Evolutionary conservation across 176 grass and related monocot genomes (phyloP).

Genomic region (Eragrostis curvula): DNA sequence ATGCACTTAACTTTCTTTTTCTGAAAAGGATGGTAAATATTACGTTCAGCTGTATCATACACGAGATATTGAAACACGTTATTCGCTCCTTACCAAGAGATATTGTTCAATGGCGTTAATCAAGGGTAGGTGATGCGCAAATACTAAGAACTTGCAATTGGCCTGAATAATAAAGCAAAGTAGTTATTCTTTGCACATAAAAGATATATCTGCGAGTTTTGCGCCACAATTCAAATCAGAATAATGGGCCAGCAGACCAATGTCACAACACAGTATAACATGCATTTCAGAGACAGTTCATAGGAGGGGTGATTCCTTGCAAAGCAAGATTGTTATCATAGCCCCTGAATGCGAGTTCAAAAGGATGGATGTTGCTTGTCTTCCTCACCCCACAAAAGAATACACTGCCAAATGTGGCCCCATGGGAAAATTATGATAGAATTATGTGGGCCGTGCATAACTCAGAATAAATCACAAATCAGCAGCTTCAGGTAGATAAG

Average conservation of each 20-base stretch:
- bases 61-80: background rate
- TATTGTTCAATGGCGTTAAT: constrained; percentile 80
- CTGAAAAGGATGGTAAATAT: constrained; percentile 44
- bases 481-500: constrained; percentile 25
- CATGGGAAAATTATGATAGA: background rate
- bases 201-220: constrained; percentile 11
- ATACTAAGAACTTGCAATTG: constrained; percentile 95
- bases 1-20: constrained; percentile 96
- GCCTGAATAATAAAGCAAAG: constrained; percentile 57
- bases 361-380: too few species aligned
- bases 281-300: constrained; percentile 30
- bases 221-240: constrained; percentile 14
- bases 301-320: constrained; percentile 7
- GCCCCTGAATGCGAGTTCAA: background rate
- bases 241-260: background rate
- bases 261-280: background rate
- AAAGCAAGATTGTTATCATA: background rate
- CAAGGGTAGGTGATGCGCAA: constrained; percentile 93
- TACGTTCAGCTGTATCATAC: constrained; percentile 17
- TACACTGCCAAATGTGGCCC: too few species aligned
- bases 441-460: constrained; percentile 15
- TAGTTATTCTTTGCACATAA: background rate
- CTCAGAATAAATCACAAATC: background rate
- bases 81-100: constrained; percentile 65
- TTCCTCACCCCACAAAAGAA: background rate